These are phyloP conservation scores for Trichomonascaceae sp. DNA, from an alignment of 1,139 yeast genomes.

Conservation along the genomic window DNA sequence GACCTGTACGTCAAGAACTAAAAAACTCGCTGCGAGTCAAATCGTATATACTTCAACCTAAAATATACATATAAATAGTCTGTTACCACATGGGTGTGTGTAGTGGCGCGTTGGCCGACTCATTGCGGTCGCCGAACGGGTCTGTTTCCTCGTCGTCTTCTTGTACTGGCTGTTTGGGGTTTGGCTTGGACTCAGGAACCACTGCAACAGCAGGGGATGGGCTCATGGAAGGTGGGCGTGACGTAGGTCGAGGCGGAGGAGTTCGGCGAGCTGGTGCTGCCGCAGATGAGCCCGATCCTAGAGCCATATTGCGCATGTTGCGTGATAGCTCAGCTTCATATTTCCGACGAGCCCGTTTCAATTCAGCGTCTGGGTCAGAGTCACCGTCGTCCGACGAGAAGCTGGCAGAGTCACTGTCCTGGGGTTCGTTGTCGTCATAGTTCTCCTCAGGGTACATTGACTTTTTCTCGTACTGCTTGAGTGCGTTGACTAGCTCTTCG, in stretches of 20 bases:
- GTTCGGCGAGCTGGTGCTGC: constrained; percentile 5
- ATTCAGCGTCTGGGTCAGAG: constrained; percentile 6
- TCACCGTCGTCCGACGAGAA: background rate
- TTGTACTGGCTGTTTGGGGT: background rate
- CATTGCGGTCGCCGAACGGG: constrained; percentile 61
- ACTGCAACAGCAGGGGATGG: constrained; percentile 17
- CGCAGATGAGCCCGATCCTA: constrained; percentile 2
- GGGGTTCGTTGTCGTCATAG: constrained; percentile 29
- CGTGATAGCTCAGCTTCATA: constrained; percentile 1
- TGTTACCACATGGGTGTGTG: constrained; percentile 17
- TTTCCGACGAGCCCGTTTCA: background rate
- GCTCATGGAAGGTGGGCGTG: constrained; percentile 23
- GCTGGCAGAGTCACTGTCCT: constrained; percentile 30
- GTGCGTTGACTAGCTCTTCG: constrained; percentile 68
- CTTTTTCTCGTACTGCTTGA: constrained; percentile 52
- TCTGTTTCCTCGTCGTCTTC: constrained; percentile 31
- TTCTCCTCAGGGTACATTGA: background rate
- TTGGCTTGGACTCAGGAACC: constrained; percentile 1
- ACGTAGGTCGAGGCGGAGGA: constrained; percentile 17
- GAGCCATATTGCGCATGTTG: constrained; percentile 6
- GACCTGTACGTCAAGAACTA: constrained; percentile 28
- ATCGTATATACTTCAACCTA: no score
- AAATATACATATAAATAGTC: background rate
- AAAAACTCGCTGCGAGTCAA: constrained; percentile 1
- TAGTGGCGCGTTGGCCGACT: constrained; percentile 10